phyloP scores from a whole-genome alignment of 257 asterid species.

The Solanum okadae region DNA sequence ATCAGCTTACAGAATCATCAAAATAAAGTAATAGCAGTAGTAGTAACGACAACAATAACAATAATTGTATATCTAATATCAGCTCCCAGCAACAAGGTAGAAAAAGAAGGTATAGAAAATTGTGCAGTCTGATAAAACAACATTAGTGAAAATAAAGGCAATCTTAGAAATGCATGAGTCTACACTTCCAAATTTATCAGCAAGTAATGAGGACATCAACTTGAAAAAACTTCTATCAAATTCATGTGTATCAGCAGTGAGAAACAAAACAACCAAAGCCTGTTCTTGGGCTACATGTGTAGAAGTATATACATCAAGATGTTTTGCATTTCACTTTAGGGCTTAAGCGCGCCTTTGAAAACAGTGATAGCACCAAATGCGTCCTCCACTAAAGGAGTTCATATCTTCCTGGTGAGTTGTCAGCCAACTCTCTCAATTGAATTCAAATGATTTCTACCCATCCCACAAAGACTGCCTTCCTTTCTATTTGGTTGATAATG shows the following conservation, averaged over 20 bases:
- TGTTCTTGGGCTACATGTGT: not conserved
- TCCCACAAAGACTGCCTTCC: not conserved
- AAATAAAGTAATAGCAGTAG: not conserved
- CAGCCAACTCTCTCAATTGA: not conserved
- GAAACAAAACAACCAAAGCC: not conserved
- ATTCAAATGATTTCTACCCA: not conserved
- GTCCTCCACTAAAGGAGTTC: not conserved
- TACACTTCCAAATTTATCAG: not conserved
- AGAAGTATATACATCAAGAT: not conserved
- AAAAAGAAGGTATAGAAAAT: not conserved
- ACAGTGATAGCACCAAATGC: not conserved
- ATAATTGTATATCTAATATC: not conserved
- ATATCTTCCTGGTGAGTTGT: not conserved
- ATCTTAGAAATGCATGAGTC: not conserved
- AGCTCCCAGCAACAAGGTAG: not conserved
- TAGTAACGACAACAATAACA: not conserved
- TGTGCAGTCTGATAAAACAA: not conserved
- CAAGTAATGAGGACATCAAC: not conserved
- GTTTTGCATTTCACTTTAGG: not conserved
- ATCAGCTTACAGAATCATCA: not conserved
- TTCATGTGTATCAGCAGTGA: not conserved
- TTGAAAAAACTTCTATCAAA: not conserved
- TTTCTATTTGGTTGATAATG: not conserved
- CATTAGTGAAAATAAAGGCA: not conserved
- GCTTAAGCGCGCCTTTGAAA: not conserved